These are phyloP conservation scores for Chenopodium formosanum DNA, from an alignment of 148 eudicot genomes.

Conservation along the genomic window DNA sequence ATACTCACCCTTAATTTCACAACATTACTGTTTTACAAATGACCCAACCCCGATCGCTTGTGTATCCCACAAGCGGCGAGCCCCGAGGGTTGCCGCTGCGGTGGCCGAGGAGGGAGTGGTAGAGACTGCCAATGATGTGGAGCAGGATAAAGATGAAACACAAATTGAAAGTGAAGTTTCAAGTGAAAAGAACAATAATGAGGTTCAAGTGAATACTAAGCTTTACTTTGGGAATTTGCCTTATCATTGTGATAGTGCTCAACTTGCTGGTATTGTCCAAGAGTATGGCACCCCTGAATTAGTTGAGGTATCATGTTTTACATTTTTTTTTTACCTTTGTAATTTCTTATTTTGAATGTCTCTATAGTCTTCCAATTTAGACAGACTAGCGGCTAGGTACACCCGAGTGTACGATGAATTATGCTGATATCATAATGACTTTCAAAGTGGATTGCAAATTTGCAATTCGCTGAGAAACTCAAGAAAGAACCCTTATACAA, in stretches of 20 bases:
- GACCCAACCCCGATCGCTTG: constrained; percentile 26
- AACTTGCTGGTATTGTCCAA: constrained; percentile 87
- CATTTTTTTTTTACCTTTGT: too few relatives aligned
- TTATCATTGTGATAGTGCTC: constrained; percentile 87
- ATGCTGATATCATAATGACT: too few relatives aligned
- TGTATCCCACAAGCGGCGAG: constrained; percentile 33
- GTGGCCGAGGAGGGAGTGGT: constrained; percentile 42
- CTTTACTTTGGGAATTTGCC: constrained; percentile 92
- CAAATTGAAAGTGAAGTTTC: constrained; percentile 6
- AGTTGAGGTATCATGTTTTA: constrained; percentile 58
- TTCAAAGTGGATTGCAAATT: too few relatives aligned
- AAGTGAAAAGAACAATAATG: constrained; percentile 9
- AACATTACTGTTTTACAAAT: constrained; percentile 3
- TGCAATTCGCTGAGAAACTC: too few relatives aligned
- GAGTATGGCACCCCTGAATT: constrained; percentile 79
- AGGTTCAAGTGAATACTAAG: constrained; percentile 50
- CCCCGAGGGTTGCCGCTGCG: constrained; percentile 38
- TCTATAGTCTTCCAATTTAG: too few relatives aligned
- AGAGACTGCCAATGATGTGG: constrained; percentile 28
- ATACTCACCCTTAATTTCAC: constrained; percentile 24
- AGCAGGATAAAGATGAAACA: constrained; percentile 1
- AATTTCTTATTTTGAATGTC: too few relatives aligned
- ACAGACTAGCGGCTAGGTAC: too few relatives aligned
- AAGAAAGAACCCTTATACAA: too few relatives aligned
- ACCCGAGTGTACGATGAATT: too few relatives aligned